Base-by-base conservation (phyloP, 1,139 yeast genomes). In the Torulaspora globosa region DNA sequence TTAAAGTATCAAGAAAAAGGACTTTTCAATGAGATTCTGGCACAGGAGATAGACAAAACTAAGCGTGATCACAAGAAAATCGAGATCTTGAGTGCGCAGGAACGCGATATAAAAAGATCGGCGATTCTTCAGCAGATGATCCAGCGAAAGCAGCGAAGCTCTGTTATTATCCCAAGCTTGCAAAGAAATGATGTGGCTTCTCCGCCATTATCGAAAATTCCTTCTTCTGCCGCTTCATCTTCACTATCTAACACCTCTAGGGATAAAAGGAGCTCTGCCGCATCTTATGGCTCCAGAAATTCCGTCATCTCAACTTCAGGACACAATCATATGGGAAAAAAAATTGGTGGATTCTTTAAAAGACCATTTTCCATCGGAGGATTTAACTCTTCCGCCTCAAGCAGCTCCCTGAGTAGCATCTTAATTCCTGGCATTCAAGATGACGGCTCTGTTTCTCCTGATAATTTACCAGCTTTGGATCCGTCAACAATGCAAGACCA, bases 401-500 rank as follows among this genome's bases (percentile, higher is more conserved):
- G 48, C 36, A 52, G 51, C 42, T 56, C 62, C 8, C 39, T 59
- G 24, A 57, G 55, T 44, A 50, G 55, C 31, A 48, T 56, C 8
- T 34, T 59, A 9, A 39, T 55, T 4, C 57, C 54, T 29, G 65
- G 60, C 18, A 50, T 51, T 12, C 55, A 51, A 31, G 48, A 47
- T 15, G 57, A 82, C 43, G 74, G 78, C 47, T 65, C 77, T 1
- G 73, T 82, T 3, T 63, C 72, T 16, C 72, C 78, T 1, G 64
- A 64, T 41, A 87, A 83, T 39, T 69, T 89, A 38, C 95, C 96
- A 1, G 74, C 70, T 41, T 68, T 79, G 8, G 70, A 68, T 2
- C 50, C 61, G 1, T 65, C 70, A 35, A 61, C 66, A 10, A 78
- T 79, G 15, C 59, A 56, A 70, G 77, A 59, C 71, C 46, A 71